Conservation (phyloP, 2,329 filamentous ascomycete species). For the Aspergillus tamarii region DNA sequence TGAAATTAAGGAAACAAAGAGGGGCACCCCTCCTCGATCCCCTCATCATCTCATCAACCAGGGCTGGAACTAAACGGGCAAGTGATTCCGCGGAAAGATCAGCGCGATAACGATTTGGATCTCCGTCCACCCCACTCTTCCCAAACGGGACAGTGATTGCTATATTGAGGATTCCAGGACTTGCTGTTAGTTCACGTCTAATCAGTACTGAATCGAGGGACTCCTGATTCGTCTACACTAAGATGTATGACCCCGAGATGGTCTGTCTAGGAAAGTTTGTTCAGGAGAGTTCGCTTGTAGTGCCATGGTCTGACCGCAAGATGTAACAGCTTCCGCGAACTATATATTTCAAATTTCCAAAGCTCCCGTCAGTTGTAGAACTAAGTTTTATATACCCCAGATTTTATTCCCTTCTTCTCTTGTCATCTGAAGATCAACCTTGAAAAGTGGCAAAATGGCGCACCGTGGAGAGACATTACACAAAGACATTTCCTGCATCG, state of each 20-base stretch:
- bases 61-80: constrained; percentile 14
- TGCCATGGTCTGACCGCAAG: background rate
- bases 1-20: background rate
- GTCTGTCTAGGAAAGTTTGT: too few relatives aligned
- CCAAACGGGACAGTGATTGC: background rate
- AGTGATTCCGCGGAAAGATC: constrained; percentile 20
- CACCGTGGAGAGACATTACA: constrained; percentile 35
- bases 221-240: background rate
- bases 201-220: background rate
- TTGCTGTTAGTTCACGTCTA: background rate
- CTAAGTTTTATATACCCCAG: background rate
- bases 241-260: too few relatives aligned
- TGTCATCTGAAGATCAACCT: background rate
- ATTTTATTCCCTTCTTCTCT: background rate
- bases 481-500: constrained; percentile 35
- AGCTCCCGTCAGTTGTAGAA: background rate
- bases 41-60: background rate
- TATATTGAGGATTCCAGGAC: background rate
- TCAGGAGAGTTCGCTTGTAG: background rate
- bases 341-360: background rate
- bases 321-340: background rate
- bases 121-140: background rate
- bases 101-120: background rate
- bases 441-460: constrained; percentile 28
- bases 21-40: background rate